phyloP scores from a whole-genome alignment of 2,329 filamentous ascomycete species.

The Aspergillus unguis region DNA sequence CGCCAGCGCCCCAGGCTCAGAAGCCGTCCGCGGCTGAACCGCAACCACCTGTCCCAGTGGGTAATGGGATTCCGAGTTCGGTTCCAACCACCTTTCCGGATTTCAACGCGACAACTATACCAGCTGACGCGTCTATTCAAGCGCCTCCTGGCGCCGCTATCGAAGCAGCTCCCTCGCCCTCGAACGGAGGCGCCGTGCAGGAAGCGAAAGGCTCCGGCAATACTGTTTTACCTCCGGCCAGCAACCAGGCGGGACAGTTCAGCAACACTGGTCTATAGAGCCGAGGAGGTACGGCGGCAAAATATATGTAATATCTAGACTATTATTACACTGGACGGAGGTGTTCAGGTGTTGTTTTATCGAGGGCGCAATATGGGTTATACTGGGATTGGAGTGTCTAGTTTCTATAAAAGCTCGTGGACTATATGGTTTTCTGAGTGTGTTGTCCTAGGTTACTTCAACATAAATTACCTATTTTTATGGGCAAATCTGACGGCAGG shows the following conservation, averaged over 20 bases:
- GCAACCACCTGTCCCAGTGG: slow-evolving; percentile 2
- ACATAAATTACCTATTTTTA: too few relatives aligned
- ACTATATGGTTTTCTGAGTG: too few relatives aligned
- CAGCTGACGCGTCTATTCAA: not conserved
- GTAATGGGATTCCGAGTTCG: slow-evolving; percentile 1
- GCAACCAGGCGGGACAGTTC: not conserved
- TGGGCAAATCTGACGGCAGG: not conserved
- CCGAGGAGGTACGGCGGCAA: not conserved
- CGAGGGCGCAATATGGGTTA: not conserved
- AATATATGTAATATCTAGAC: not conserved
- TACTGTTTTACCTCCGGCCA: not conserved
- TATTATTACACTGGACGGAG: not conserved
- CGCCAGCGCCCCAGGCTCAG: slow-evolving; percentile 5
- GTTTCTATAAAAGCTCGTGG: not conserved
- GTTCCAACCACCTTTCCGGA: not conserved
- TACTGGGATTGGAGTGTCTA: not conserved
- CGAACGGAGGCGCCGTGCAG: not conserved
- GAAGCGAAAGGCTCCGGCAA: not conserved
- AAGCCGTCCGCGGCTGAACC: slow-evolving; percentile 1
- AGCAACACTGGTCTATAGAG: not conserved
- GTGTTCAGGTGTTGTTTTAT: not conserved
- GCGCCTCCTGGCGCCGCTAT: not conserved
- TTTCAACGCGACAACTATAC: not conserved
- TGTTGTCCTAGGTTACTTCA: too few relatives aligned
- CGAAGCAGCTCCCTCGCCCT: not conserved